A percentile compares a stretch with the other conserved stretches of the same genome.
These are phyloP conservation scores for Beta corolliflora DNA, from an alignment of 179 eudicot genomes.

Conservation along the genomic window DNA sequence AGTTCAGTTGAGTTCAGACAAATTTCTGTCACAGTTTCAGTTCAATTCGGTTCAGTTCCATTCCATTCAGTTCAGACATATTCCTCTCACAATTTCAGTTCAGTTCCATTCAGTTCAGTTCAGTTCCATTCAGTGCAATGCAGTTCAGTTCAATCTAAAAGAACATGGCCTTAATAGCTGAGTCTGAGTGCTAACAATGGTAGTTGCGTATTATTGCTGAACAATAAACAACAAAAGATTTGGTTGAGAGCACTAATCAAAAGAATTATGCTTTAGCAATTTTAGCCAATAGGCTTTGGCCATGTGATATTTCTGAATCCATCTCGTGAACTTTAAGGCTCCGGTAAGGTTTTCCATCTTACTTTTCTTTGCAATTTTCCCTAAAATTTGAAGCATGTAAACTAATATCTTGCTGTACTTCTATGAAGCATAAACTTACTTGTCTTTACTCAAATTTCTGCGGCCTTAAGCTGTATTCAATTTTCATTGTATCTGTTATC, in stretches of 20 bases:
- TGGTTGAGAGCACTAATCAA: neutral
- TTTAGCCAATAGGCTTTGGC: neutral
- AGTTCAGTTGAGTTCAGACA: too few species aligned
- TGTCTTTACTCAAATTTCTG: neutral
- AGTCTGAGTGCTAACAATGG: constrained; percentile 1
- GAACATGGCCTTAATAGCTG: neutral
- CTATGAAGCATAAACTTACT: neutral
- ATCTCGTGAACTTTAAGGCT: neutral
- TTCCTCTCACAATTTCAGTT: too few species aligned
- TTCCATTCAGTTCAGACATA: too few species aligned
- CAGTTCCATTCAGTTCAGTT: too few species aligned
- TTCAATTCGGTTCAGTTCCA: too few species aligned
- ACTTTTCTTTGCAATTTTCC: neutral
- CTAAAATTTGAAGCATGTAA: neutral
- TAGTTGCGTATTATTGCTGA: neutral
- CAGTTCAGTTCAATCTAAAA: too few species aligned
- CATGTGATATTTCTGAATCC: neutral
- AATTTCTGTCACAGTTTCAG: too few species aligned
- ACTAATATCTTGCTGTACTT: neutral
- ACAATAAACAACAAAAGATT: neutral
- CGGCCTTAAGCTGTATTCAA: neutral
- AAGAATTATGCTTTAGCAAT: neutral
- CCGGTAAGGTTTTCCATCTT: neutral
- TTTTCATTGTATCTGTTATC: neutral
- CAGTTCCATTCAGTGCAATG: too few species aligned